Percentiles rank a stretch among this genome's conserved stretches.
phyloP scores from a whole-genome alignment of 78 protist species.

The Guillardia theta region DNA sequence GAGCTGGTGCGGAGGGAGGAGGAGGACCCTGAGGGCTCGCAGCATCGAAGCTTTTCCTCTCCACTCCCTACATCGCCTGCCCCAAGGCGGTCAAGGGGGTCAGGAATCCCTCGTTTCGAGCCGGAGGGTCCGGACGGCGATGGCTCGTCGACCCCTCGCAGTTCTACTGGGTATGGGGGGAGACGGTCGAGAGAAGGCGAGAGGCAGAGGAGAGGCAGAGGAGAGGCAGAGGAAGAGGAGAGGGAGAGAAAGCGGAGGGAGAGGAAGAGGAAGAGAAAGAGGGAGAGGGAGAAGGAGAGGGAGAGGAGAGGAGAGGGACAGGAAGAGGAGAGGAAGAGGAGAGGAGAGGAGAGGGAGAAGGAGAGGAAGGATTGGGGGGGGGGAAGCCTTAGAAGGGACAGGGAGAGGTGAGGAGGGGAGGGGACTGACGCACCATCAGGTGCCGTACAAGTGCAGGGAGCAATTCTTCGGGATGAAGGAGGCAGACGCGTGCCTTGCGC shows the following conservation, averaged over 20 bases:
- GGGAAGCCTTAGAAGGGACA: neutral
- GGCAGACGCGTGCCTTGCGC: neutral
- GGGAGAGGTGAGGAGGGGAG: neutral
- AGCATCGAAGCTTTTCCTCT: neutral
- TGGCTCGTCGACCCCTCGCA: neutral
- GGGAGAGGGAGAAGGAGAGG: neutral
- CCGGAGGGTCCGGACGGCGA: neutral
- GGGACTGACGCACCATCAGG: neutral
- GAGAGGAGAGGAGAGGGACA: neutral
- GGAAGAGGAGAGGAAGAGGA: neutral
- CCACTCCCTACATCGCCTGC: neutral
- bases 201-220: no score
- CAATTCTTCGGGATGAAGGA: neutral
- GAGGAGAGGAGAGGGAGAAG: neutral
- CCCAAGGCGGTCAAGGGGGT: neutral
- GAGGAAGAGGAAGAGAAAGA: neutral
- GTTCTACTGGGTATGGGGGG: neutral
- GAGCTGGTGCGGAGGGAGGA: neutral
- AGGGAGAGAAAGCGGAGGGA: no score
- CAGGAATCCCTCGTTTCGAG: neutral
- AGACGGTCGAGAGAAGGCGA: no score
- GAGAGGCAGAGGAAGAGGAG: no score
- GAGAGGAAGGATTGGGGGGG: neutral
- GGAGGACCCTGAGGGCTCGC: no score
- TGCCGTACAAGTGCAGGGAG: neutral